Percentiles rank a stretch among this genome's conserved stretches.
Conservation (phyloP, 140 eudicot species). For the Cichorium intybus region DNA sequence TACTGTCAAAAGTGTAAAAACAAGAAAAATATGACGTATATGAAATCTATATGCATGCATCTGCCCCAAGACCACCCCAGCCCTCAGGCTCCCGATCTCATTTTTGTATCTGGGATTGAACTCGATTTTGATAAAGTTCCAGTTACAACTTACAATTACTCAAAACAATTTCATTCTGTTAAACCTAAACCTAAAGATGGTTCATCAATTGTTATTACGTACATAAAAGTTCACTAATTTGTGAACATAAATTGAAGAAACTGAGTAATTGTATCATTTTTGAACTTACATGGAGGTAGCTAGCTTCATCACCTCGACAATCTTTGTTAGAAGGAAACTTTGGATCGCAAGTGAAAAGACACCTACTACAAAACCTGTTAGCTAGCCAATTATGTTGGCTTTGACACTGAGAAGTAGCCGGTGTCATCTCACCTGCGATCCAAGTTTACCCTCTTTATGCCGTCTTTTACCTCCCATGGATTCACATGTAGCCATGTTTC, state of each 20-base stretch:
- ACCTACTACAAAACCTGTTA: slow-evolving; percentile 14
- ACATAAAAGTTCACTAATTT: background rate
- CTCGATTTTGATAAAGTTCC: too few relatives aligned
- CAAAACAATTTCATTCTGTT: background rate
- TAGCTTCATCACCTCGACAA: background rate
- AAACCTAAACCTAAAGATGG: background rate
- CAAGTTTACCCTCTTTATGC: slow-evolving; percentile 22
- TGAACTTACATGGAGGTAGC: slow-evolving; percentile 11
- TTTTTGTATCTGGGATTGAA: too few relatives aligned
- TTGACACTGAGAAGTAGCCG: slow-evolving; percentile 10
- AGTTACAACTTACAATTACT: background rate
- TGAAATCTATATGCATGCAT: background rate
- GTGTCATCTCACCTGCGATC: slow-evolving; percentile 45
- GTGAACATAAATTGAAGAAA: background rate
- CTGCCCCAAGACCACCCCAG: background rate
- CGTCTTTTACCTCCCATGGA: background rate
- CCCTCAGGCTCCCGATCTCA: too few relatives aligned
- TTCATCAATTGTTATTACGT: background rate
- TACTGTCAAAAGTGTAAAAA: background rate
- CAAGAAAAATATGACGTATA: background rate
- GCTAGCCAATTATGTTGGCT: background rate
- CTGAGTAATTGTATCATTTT: background rate
- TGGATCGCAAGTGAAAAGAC: slow-evolving; percentile 25
- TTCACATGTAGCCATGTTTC: background rate
- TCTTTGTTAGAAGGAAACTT: slow-evolving; percentile 12